These are phyloP conservation scores for Plantago rigida DNA, from an alignment of 305 asterid species.

Conservation along the genomic window DNA sequence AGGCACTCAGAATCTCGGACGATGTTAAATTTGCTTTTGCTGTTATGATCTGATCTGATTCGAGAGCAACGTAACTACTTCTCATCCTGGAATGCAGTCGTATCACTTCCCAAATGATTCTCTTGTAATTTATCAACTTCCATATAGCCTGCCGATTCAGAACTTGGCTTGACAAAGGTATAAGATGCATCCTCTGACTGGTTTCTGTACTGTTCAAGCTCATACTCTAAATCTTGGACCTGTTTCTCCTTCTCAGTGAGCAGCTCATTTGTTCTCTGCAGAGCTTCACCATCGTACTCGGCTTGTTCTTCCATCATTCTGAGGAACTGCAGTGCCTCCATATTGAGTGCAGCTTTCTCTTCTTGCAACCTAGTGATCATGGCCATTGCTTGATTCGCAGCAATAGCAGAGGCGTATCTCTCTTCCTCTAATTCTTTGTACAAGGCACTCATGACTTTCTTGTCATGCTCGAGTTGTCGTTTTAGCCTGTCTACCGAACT, in stretches of 20 bases:
- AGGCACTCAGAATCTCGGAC: too few species aligned
- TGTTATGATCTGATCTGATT: too few species aligned
- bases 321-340: slow-evolving; percentile 70
- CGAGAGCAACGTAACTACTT: too few species aligned
- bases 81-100: background rate
- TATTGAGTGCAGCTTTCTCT: slow-evolving; percentile 67
- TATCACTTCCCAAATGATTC: background rate
- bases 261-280: slow-evolving; percentile 51
- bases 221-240: slow-evolving; percentile 41
- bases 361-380: slow-evolving; percentile 86
- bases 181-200: slow-evolving; percentile 28
- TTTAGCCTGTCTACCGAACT: slow-evolving; percentile 50
- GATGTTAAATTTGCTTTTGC: too few species aligned
- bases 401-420: slow-evolving; percentile 72
- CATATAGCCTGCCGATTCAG: background rate
- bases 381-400: slow-evolving; percentile 84
- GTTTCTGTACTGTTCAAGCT: slow-evolving; percentile 43
- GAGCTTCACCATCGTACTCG: slow-evolving; percentile 64
- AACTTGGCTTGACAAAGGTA: slow-evolving; percentile 16
- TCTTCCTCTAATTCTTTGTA: slow-evolving; percentile 82
- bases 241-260: slow-evolving; percentile 52
- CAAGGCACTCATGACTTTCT: slow-evolving; percentile 43
- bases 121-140: slow-evolving; percentile 21
- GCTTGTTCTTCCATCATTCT: slow-evolving; percentile 90
- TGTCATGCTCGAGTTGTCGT: slow-evolving; percentile 72